Evolutionary conservation across 2,329 filamentous ascomycete genomes (phyloP).

Genomic region (Pestalotiopsis sp.): DNA sequence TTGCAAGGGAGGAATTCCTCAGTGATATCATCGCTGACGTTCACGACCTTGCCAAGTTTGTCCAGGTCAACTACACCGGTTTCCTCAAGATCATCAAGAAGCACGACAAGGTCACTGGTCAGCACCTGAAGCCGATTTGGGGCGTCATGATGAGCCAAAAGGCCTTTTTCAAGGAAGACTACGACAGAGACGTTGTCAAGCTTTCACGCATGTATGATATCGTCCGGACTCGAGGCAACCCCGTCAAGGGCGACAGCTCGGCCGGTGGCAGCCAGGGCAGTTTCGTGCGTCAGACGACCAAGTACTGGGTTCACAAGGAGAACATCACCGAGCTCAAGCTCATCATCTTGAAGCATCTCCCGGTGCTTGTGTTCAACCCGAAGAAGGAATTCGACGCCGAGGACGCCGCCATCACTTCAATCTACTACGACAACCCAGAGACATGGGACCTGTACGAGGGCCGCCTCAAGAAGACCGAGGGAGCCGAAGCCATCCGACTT

Average conservation of each 20-base stretch:
- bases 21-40: conserved; percentile 99
- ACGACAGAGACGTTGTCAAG: conserved; percentile 92
- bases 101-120: conserved; percentile 95
- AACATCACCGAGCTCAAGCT: conserved; percentile 98
- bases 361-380: conserved; percentile 94
- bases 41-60: conserved; percentile 96
- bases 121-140: conserved; percentile 95
- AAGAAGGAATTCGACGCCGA: conserved; percentile 93
- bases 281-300: conserved; percentile 96
- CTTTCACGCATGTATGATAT: conserved; percentile 94
- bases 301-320: conserved; percentile 99
- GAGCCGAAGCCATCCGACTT: conserved; percentile 92
- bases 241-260: conserved; percentile 86
- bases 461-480: conserved; percentile 95
- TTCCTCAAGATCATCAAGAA: conserved; percentile 99
- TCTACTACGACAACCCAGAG: conserved; percentile 95
- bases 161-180: conserved; percentile 98
- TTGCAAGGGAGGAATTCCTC: conserved; percentile 89
- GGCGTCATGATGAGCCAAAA: conserved; percentile 92
- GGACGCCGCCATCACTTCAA: conserved; percentile 94
- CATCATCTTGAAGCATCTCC: conserved; percentile 95
- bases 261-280: conserved; percentile 92
- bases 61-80: conserved; percentile 96
- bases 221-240: conserved; percentile 89
- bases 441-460: conserved; percentile 95